Base-by-base conservation (phyloP, 306 rosid species). In the Leucaena leucocephala region DNA sequence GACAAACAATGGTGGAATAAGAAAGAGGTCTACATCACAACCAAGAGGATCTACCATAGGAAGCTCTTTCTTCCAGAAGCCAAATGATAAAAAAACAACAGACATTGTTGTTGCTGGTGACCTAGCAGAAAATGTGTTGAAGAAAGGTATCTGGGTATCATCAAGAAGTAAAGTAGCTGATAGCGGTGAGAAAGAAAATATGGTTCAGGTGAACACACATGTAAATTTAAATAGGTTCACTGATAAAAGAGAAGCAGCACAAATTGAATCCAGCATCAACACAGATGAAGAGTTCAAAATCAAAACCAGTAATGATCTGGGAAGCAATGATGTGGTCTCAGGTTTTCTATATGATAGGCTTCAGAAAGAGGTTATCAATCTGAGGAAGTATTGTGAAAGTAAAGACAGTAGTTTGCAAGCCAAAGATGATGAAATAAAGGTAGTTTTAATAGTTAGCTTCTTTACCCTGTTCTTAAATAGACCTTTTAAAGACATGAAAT, bases 401-500 rank as follows among this genome's bases (percentile, higher is more conserved):
- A 95, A 90, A 81, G 94, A 93, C 15, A 81, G 55, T 71, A 83
- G 44, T 77, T 74, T 93, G 80, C 71, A 49, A 64, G 74, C 82
- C 59, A 95, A 91, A 86, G 96, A 93, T 79, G 93, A 93, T 57
- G 98, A 95, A 89, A 86, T 92, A 68, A 91, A 93, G 98, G 99
- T 95, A 68, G 48, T 75, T 21, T 40, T 61, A 66, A 69, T 17
- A 77, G 36, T 7, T 2, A 27, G 71, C 52, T 43, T 43, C 44
- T 42, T 27, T 21, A 58, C 2, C 43, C 72, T 46, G 16, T 72
- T 74, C 55, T 48, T 34, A 9, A 48, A 44, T 63, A 44, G 78
- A 33, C 70, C 69, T 12, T 27, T 27, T 81, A 78, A 78, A 78
- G 68, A 58, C 58, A 76, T 38, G 71, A 35, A 46, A 78, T 84